phyloP scores from a whole-genome alignment of 2,329 filamentous ascomycete species.

The Sporothrix schenckii region DNA sequence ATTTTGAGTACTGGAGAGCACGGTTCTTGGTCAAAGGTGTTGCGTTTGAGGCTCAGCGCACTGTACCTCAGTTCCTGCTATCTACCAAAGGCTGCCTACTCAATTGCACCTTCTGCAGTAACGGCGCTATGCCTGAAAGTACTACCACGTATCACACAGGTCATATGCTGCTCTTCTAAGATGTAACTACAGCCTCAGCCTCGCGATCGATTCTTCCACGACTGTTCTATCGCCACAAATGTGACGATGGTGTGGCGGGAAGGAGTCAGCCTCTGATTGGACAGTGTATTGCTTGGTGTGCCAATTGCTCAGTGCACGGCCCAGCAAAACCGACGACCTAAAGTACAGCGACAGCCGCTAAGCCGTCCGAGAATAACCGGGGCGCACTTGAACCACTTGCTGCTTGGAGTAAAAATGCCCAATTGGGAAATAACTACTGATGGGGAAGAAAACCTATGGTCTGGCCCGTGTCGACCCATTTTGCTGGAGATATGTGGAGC shows the following conservation, averaged over 20 bases:
- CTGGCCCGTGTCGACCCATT: slow-evolving; percentile 2
- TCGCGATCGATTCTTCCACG: slow-evolving; percentile 12
- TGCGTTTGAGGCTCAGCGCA: too few species aligned
- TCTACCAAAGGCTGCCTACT: too few species aligned
- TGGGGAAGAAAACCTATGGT: slow-evolving; percentile 1
- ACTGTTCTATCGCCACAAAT: neutral
- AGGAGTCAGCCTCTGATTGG: neutral
- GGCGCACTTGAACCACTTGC: slow-evolving; percentile 9
- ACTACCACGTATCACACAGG: neutral
- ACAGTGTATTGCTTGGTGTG: neutral
- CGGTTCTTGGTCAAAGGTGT: too few species aligned
- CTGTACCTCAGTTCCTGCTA: too few species aligned
- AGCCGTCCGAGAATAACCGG: slow-evolving; percentile 29
- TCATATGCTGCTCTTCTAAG: too few species aligned
- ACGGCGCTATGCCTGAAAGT: neutral
- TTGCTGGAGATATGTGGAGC: slow-evolving; percentile 22
- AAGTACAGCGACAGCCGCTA: slow-evolving; percentile 18
- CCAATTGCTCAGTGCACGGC: neutral
- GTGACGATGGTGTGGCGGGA: neutral
- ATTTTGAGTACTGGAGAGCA: too few species aligned
- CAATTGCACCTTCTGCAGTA: neutral
- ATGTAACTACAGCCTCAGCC: slow-evolving; percentile 20
- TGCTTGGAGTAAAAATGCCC: slow-evolving; percentile 30
- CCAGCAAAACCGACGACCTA: neutral
- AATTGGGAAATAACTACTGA: slow-evolving; percentile 31